Conservation (phyloP, 2,329 filamentous ascomycete species). For the Incumbomyces lentus region DNA sequence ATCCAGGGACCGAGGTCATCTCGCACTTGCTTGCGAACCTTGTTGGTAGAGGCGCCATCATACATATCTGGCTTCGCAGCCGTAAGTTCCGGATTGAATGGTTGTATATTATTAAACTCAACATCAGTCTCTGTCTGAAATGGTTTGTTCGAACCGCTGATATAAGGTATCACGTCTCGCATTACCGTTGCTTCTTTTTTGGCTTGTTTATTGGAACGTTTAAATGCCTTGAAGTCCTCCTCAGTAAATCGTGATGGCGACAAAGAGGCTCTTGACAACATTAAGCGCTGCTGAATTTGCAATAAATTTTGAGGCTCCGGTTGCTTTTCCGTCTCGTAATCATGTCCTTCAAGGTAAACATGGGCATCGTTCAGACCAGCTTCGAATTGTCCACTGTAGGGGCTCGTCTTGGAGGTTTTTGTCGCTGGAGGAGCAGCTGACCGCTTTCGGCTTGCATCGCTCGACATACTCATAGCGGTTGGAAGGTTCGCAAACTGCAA, state of each 20-base stretch:
- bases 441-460: constrained; percentile 9
- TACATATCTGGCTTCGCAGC: constrained; percentile 11
- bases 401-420: constrained; percentile 6
- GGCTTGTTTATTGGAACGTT: constrained; percentile 13
- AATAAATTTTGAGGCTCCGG: constrained; percentile 26
- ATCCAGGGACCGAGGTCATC: constrained; percentile 10
- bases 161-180: constrained; percentile 25
- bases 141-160: constrained; percentile 9
- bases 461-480: constrained; percentile 9
- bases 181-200: constrained; percentile 24
- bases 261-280: constrained; percentile 9
- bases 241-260: constrained; percentile 14
- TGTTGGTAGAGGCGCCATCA: constrained; percentile 8
- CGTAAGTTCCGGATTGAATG: constrained; percentile 9
- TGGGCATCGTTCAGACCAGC: constrained; percentile 28
- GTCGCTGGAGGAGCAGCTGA: constrained; percentile 2
- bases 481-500: constrained; percentile 9
- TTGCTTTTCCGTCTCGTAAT: constrained; percentile 19
- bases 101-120: constrained; percentile 10
- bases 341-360: constrained; percentile 24
- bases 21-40: constrained; percentile 15
- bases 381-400: constrained; percentile 23
- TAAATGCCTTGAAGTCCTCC: constrained; percentile 16
- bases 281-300: constrained; percentile 14
- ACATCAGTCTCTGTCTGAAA: constrained; percentile 15